Evolutionary conservation across 805 yeast genomes (phyloP).

Genomic region (Yarrowia sp.): DNA sequence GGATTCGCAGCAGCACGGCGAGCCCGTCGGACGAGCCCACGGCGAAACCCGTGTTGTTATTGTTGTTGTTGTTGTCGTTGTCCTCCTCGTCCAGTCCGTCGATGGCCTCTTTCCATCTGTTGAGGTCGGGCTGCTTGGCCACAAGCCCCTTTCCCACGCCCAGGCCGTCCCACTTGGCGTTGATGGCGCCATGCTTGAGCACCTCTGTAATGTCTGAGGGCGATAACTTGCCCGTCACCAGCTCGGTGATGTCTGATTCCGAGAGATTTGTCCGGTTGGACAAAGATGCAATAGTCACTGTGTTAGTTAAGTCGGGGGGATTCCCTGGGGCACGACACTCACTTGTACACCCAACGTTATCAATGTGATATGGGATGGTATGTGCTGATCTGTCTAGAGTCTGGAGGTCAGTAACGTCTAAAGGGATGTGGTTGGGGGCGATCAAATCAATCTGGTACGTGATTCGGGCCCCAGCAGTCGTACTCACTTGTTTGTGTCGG

Average conservation of each 20-base stretch:
- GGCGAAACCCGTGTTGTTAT: not conserved
- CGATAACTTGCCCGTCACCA: constrained; percentile 7
- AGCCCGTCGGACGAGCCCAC: constrained; percentile 14
- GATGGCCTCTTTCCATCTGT: constrained; percentile 19
- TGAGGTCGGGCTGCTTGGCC: constrained; percentile 5
- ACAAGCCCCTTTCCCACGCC: constrained; percentile 13
- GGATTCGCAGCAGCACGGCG: constrained; percentile 22
- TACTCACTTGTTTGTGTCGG: constrained; percentile 2
- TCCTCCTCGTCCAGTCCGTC: constrained; percentile 19
- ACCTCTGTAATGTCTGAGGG: constrained; percentile 15
- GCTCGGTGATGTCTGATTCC: constrained; percentile 8
- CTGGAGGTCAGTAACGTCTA: not conserved
- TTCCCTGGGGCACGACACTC: no score
- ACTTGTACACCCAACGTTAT: constrained; percentile 15
- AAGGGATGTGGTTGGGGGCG: not conserved
- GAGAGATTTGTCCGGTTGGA: constrained; percentile 12
- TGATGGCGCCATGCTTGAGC: not conserved
- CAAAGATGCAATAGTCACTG: constrained; percentile 24
- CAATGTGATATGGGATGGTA: not conserved
- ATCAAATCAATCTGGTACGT: not conserved
- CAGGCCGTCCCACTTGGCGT: constrained; percentile 10
- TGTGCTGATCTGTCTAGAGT: constrained; percentile 2
- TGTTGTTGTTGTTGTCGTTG: constrained; percentile 13
- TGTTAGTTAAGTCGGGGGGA: no score
- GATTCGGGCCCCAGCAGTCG: not conserved